Base-by-base conservation (phyloP, 164 flowering plant species). In the Saururus chinensis region DNA sequence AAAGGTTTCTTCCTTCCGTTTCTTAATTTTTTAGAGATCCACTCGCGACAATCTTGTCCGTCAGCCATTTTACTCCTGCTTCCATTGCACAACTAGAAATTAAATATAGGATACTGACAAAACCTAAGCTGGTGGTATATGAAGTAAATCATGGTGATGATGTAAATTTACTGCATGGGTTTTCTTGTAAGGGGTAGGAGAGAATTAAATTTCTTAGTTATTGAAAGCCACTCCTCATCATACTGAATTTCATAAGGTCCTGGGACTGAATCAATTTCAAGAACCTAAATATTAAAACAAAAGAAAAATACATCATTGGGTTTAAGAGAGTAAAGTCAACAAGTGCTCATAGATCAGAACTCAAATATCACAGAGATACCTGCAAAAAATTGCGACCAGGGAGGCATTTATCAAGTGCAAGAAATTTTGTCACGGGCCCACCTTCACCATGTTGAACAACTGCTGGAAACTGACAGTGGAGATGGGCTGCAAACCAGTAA, bases 401-500 rank as follows among this genome's bases (percentile, higher is more conserved):
- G 51, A 88, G 82, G 70, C 99, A 90, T 71, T 90, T 87, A 66
- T 93, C 97, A 57, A 93, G 89, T 12, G 99, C 97, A 74, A 93
- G 96, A 77, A 90, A 93, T 65, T 84, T 93, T 61, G 97, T 93
- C 19, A 83, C 42, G 23, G 81, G 84, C 48, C 93, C 95, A 78
- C 69, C 78, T 53, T 83, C 87, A 22, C 83, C 91, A 77, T 92
- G 98, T 66, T 84, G 96, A 69, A 90, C 92, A 65, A 82, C 64
- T 65, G 99, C 96, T 52, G 96, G 73, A 78, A 90, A 93, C 74
- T 85, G 84, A 80, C 97, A 93, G 74, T 93, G 99, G 49, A 93
- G 80, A 69, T 93, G 99, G 69, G 97, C 99, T 40, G 96, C 86
- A 75, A 93, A 90, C 98, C 97, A 93, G 66, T 90, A 87, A n/a